These are phyloP conservation scores for Hemileccinum rubropunctum DNA, from an alignment of 768 basidiomycete species.

Conservation along the genomic window DNA sequence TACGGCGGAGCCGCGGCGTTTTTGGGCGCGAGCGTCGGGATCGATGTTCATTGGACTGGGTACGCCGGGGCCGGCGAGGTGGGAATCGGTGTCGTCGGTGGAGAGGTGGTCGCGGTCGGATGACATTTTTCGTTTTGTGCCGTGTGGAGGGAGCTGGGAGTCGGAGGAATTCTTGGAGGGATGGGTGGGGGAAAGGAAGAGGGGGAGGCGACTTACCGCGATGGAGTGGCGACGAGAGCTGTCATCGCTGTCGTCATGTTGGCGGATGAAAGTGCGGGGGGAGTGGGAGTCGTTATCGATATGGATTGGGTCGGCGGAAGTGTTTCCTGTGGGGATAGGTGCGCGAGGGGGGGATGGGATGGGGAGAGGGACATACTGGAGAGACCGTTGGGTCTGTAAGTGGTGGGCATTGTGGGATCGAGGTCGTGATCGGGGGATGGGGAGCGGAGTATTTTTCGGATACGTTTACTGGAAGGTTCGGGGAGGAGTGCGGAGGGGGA, in stretches of 20 bases:
- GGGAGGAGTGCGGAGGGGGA: constrained; percentile 34
- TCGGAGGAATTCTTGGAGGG: constrained; percentile 34
- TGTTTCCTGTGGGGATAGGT: constrained; percentile 25
- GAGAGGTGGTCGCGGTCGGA: constrained; percentile 54
- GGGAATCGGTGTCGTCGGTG: constrained; percentile 63
- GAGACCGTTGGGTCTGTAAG: constrained; percentile 19
- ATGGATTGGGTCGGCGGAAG: constrained; percentile 2
- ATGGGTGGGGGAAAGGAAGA: neutral
- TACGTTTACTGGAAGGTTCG: constrained; percentile 36
- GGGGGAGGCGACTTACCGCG: constrained; percentile 43
- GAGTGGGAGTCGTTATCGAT: constrained; percentile 30
- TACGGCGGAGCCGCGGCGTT: constrained; percentile 80
- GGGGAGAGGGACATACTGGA: constrained; percentile 22
- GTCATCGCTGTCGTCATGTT: constrained; percentile 55
- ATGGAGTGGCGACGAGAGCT: constrained; percentile 73
- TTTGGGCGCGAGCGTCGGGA: constrained; percentile 66
- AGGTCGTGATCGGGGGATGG: constrained; percentile 47
- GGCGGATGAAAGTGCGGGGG: constrained; percentile 32
- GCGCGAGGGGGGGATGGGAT: constrained; percentile 8
- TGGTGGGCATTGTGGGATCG: constrained; percentile 20
- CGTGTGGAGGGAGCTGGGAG: constrained; percentile 44
- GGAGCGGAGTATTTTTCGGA: constrained; percentile 60
- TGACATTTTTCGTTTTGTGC: constrained; percentile 84
- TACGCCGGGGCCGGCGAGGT: constrained; percentile 65
- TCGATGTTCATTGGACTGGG: constrained; percentile 59